Conservation (phyloP, 108 stramenopile species). For the Cyclotella atomus region DNA sequence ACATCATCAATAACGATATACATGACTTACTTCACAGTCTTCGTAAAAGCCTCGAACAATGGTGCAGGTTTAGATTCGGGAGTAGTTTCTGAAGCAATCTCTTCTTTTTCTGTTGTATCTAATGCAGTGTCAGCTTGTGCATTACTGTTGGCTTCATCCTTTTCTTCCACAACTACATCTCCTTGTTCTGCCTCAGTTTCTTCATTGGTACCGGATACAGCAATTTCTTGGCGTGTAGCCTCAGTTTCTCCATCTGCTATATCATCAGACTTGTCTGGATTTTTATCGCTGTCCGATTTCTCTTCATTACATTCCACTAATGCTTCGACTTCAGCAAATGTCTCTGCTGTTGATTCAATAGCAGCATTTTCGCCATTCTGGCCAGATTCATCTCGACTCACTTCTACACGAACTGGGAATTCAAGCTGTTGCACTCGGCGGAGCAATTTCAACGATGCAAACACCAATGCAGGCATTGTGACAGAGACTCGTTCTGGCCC, state of each 20-base stretch:
- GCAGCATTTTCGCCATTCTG: slow-evolving; percentile 19
- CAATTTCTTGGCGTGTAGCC: neutral
- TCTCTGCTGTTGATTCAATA: neutral
- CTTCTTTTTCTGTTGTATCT: neutral
- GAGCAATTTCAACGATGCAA: slow-evolving; percentile 77
- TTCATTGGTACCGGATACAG: slow-evolving; percentile 16
- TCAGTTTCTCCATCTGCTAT: neutral
- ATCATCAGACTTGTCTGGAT: neutral
- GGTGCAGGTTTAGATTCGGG: slow-evolving; percentile 12
- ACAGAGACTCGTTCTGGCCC: slow-evolving; percentile 63
- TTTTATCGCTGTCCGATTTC: neutral
- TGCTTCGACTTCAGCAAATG: neutral
- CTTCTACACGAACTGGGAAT: slow-evolving; percentile 19
- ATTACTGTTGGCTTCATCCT: neutral
- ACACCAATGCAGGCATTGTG: slow-evolving; percentile 87
- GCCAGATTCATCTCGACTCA: slow-evolving; percentile 20
- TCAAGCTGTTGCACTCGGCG: slow-evolving; percentile 65
- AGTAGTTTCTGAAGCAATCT: neutral
- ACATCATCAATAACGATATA: neutral
- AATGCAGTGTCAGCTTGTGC: neutral
- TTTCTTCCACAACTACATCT: slow-evolving; percentile 5
- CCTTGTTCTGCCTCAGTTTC: slow-evolving; percentile 20
- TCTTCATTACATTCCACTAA: neutral
- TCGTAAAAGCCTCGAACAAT: slow-evolving; percentile 37
- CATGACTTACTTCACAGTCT: slow-evolving; percentile 43